These are phyloP conservation scores for Maudiozyma saulgeensis DNA, from an alignment of 805 yeast species.

Conservation along the genomic window DNA sequence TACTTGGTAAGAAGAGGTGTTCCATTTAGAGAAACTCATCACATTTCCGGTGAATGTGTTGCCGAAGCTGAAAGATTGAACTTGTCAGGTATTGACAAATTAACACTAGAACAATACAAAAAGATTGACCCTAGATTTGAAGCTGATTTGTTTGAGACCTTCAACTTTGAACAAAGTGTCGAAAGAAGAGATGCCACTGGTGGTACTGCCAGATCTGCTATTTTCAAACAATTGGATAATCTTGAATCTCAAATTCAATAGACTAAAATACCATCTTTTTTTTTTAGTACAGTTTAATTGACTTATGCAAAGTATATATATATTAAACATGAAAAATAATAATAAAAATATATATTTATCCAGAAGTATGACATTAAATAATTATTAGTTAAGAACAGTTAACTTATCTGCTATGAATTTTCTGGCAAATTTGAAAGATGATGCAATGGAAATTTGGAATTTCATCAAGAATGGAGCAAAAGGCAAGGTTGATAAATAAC, in stretches of 20 bases:
- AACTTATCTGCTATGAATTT: background rate
- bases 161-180: constrained; percentile 85
- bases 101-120: constrained; percentile 69
- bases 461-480: constrained; percentile 1
- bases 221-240: constrained; percentile 55
- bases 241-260: constrained; percentile 23
- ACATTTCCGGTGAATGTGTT: constrained; percentile 96
- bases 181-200: constrained; percentile 96
- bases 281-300: background rate
- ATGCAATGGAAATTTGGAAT: background rate
- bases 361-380: no score
- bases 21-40: constrained; percentile 98
- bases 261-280: background rate
- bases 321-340: background rate
- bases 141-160: constrained; percentile 73
- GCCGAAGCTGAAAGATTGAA: constrained; percentile 73
- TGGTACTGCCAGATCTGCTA: constrained; percentile 90
- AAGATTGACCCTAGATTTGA: constrained; percentile 71
- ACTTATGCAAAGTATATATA: background rate
- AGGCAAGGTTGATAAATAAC: constrained; percentile 8
- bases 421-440: background rate
- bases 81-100: constrained; percentile 76
- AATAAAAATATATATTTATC: background rate
- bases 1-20: constrained; percentile 96
- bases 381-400: background rate